phyloP scores from a whole-genome alignment of 2,329 filamentous ascomycete species.

The Zymoseptoria passerinii region DNA sequence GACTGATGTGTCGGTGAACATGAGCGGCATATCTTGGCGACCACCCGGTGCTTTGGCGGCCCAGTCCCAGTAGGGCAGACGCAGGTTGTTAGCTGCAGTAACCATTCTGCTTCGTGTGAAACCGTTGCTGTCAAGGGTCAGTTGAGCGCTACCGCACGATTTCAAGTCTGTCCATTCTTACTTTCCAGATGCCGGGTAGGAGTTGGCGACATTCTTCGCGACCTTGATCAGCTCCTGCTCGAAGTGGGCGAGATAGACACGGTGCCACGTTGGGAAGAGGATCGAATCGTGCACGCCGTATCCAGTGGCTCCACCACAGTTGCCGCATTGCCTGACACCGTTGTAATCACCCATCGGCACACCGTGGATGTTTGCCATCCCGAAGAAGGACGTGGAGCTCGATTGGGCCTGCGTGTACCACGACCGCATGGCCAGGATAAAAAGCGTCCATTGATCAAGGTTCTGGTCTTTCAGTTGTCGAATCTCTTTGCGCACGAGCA shows the following conservation, averaged over 20 bases:
- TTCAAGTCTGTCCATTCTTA: background rate
- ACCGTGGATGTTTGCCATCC: slow-evolving; percentile 22
- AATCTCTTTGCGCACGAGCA: slow-evolving; percentile 19
- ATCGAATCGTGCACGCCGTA: slow-evolving; percentile 23
- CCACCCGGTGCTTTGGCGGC: slow-evolving; percentile 12
- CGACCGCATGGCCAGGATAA: slow-evolving; percentile 18
- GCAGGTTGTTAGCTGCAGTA: slow-evolving; percentile 15
- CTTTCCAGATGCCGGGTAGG: slow-evolving; percentile 9
- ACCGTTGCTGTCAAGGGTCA: background rate
- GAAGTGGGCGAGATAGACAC: slow-evolving; percentile 22
- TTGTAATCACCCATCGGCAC: slow-evolving; percentile 20
- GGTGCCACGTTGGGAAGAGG: slow-evolving; percentile 24
- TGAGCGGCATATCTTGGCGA: slow-evolving; percentile 11
- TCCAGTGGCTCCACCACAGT: slow-evolving; percentile 16
- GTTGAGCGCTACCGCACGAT: background rate
- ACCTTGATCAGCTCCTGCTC: slow-evolving; percentile 22
- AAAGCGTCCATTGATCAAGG: slow-evolving; percentile 21
- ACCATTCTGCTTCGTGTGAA: slow-evolving; percentile 5
- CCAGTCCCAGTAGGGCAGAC: slow-evolving; percentile 27
- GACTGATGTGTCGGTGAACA: slow-evolving; percentile 16
- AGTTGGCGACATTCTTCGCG: slow-evolving; percentile 12
- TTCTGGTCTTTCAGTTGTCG: slow-evolving; percentile 17
- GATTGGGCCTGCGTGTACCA: slow-evolving; percentile 10
- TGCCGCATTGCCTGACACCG: slow-evolving; percentile 14
- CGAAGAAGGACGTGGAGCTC: slow-evolving; percentile 11